These are phyloP conservation scores for Buxus sempervirens DNA, from an alignment of 164 flowering plant genomes.

Conservation along the genomic window DNA sequence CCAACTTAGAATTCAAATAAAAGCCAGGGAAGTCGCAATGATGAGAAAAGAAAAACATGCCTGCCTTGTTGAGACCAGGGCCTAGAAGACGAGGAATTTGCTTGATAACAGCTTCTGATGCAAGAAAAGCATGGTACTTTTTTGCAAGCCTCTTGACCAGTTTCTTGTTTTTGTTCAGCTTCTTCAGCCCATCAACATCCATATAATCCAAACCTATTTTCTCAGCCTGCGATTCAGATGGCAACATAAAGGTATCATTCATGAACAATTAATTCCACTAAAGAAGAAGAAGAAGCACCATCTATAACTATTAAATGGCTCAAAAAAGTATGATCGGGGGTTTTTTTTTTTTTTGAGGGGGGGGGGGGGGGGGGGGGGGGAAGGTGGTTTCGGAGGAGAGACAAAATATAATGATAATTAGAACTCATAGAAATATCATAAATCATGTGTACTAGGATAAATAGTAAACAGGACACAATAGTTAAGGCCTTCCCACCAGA, in stretches of 20 bases:
- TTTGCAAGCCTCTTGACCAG: conserved; percentile 60
- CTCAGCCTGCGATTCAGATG: conserved; percentile 34
- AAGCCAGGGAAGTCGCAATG: too few species aligned
- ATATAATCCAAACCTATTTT: conserved; percentile 54
- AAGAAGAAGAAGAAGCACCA: too few species aligned
- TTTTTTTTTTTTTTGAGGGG: too few species aligned
- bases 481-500: too few species aligned
- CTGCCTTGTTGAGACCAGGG: conserved; percentile 72
- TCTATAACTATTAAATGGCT: neutral
- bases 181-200: conserved; percentile 60
- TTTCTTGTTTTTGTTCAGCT: conserved; percentile 61
- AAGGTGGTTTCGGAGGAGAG: too few species aligned
- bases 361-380: too few species aligned
- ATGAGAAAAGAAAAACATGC: conserved; percentile 18
- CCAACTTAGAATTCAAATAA: too few species aligned
- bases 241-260: neutral
- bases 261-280: neutral
- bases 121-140: conserved; percentile 57
- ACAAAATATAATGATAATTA: neutral
- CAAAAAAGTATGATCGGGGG: too few species aligned
- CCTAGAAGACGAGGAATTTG: conserved; percentile 62
- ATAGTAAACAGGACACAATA: neutral
- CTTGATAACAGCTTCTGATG: conserved; percentile 63
- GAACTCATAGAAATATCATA: too few species aligned
- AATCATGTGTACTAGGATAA: neutral